Base-by-base conservation (phyloP, 441 rosid species). In the Heliophila coronopifolia region DNA sequence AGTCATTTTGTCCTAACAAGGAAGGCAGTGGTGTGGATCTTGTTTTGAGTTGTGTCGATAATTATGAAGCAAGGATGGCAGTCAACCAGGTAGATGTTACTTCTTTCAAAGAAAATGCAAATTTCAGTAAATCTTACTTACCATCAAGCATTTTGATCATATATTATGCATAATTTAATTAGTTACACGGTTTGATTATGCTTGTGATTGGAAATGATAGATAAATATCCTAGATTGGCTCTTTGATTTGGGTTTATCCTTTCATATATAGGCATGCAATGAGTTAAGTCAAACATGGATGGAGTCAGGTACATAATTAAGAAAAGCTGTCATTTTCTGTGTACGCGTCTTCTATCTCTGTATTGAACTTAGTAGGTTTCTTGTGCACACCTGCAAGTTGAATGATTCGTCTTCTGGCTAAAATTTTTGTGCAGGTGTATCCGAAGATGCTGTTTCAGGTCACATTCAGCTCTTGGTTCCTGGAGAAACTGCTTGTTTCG, bases 11-110 rank as follows among this genome's bases (percentile, higher is more conserved):
- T 72, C 83, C 84, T 28, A 70, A 46, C 58, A 79, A 83, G 73
- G 91, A 84, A 67, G 91, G 85, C 27, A 83, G 63, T 5, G 86
- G 95, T 33, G 95, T 91, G 66, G 94, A 87, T 76, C 95, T 87
- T 71, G 91, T 91, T 67, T 70, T 91, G 71, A 91, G 96, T 59
- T 91, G 98, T 39, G 98, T 91, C 30, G 98, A 91, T 73, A 91
- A 91, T 46, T 87, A 87, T 71, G 96, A 87, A 81, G 96, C 96
- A n/a, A 79, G 96, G 61, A 87, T 87, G 96, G 94, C 84, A 65
- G 95, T 91, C 58, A 87, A 90, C 69, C 98, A 86, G 98, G 98
- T 90, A 73, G 65, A 34, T 14, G 30, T 47, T 42, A 40, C 39
- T 57, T 35, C 25, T 40, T 6, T 20, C 31, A 18, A 13, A 10